Evolutionary conservation across 305 asterid genomes (phyloP).

Genomic region (Fraxinus sp.): DNA sequence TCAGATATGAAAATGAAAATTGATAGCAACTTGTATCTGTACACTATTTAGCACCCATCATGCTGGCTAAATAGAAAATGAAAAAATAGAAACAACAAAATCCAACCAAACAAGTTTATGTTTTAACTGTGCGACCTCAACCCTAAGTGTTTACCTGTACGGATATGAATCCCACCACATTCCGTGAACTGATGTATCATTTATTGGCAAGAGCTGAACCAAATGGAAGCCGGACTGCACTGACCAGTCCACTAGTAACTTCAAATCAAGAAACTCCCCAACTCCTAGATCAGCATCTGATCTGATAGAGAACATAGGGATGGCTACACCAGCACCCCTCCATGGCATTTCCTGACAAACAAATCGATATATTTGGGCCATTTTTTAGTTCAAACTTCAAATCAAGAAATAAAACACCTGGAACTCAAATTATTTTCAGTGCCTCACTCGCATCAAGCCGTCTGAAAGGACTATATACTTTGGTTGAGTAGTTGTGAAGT

Average conservation of each 20-base stretch:
- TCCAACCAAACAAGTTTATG: not conserved
- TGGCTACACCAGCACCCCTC: conserved; percentile 96
- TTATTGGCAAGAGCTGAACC: conserved; percentile 93
- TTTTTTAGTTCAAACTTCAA: conserved; percentile 10
- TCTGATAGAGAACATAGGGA: conserved; percentile 93
- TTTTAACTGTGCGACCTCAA: not conserved
- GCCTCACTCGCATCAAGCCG: conserved; percentile 92
- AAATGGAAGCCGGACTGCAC: conserved; percentile 87
- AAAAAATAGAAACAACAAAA: not conserved
- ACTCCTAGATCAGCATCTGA: conserved; percentile 91
- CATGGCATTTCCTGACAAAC: conserved; percentile 80
- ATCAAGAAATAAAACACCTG: not conserved
- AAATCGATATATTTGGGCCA: not conserved
- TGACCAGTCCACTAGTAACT: conserved; percentile 91
- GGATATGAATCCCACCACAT: conserved; percentile 99
- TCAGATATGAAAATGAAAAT: not conserved
- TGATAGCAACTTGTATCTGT: not conserved
- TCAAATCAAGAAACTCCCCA: conserved; percentile 97
- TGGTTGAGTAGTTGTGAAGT: conserved; percentile 63
- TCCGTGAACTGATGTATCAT: conserved; percentile 85
- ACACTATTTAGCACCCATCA: not conserved
- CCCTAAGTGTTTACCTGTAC: conserved; percentile 63
- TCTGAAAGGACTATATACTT: conserved; percentile 70
- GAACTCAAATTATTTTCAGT: conserved; percentile 6
- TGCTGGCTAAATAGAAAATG: not conserved